phyloP scores from a whole-genome alignment of 2,329 filamentous ascomycete genomes.

The Basipetospora chlamydospora region DNA sequence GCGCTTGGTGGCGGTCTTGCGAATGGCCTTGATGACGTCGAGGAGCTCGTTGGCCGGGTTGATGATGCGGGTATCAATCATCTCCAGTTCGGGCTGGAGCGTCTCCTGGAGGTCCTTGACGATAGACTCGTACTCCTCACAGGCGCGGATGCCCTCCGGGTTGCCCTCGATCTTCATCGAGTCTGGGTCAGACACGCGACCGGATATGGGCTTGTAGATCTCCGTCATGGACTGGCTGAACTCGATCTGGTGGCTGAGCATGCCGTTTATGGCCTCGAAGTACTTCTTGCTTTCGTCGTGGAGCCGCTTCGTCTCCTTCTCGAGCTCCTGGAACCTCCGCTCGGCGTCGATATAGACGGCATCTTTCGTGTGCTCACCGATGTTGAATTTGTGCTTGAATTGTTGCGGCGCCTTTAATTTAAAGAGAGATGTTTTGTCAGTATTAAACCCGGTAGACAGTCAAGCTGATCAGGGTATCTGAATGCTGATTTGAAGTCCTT shows the following conservation, averaged over 20 bases:
- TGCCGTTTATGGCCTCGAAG: conserved; percentile 94
- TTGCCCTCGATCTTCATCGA: conserved; percentile 73
- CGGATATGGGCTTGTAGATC: conserved; percentile 96
- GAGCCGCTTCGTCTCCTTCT: conserved; percentile 89
- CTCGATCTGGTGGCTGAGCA: conserved; percentile 94
- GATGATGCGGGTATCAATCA: conserved; percentile 89
- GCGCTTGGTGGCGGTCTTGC: conserved; percentile 76
- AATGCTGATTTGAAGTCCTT: background rate
- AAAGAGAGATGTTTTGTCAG: conserved; percentile 1
- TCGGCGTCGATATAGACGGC: conserved; percentile 90
- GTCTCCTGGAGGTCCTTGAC: conserved; percentile 83
- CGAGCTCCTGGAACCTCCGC: conserved; percentile 82
- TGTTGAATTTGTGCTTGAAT: conserved; percentile 83
- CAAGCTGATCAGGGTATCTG: conserved; percentile 1
- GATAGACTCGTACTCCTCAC: conserved; percentile 86
- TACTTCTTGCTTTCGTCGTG: conserved; percentile 97
- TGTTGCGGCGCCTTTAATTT: conserved; percentile 68
- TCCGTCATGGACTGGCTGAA: conserved; percentile 94
- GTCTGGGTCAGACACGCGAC: conserved; percentile 84
- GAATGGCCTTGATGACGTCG: conserved; percentile 88
- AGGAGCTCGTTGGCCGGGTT: conserved; percentile 85
- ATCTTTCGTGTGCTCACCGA: conserved; percentile 92
- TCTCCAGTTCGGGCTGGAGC: conserved; percentile 81
- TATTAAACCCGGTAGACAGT: no score
- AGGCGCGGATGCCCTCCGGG: conserved; percentile 81